Base-by-base conservation (phyloP, 2,329 filamentous ascomycete species). In the Ramularia endophylla region DNA sequence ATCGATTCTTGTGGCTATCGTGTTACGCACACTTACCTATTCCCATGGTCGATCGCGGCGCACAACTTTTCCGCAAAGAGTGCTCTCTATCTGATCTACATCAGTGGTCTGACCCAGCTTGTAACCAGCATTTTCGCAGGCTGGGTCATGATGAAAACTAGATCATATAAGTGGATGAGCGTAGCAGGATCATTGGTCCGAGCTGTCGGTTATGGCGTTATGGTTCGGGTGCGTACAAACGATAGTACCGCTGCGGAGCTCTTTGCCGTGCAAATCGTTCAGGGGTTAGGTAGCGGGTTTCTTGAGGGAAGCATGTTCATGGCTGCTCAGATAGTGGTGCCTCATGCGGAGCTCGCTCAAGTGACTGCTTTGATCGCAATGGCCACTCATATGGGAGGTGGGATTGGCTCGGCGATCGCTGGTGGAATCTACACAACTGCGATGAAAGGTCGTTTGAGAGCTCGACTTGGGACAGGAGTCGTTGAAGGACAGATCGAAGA, bases 361-460 rank as follows among this genome's bases (percentile, higher is more conserved):
- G 63, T 72, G 9, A 72, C 70, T 0, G 67, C 70, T 1, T 48
- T 75, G 33, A 60, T 71, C 11, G 55, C 73, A 18, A 41, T 50
- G 37, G 22, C 28, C 4, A 27, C 30, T 19, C 47, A 50, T 34
- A 60, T 67, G 9, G 64, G 62, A 30, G 59, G 64, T 7, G 72
- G 68, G 41, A 47, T 75, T 4, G 66, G 66, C 2, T 46, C 54
- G 11, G 63, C 59, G 27, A 54, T 69, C 18, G 69, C 71, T 2
- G 71, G 71, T 4, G 69, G 65, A 5, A 73, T 75, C 9, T 75
- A 74, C 48, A 74, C 71, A 0, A 65, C 63, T n/a, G 63, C 64
- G 0, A 63, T 74, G 46, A 63, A 64, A 22, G 43, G 55, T 3
- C 55, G 59, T 5, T 50, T 73, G 38, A 55, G 56, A 34, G 43